Evolutionary conservation across 108 stramenopile genomes (phyloP).

Genomic region (Nannochloropsis salina): DNA sequence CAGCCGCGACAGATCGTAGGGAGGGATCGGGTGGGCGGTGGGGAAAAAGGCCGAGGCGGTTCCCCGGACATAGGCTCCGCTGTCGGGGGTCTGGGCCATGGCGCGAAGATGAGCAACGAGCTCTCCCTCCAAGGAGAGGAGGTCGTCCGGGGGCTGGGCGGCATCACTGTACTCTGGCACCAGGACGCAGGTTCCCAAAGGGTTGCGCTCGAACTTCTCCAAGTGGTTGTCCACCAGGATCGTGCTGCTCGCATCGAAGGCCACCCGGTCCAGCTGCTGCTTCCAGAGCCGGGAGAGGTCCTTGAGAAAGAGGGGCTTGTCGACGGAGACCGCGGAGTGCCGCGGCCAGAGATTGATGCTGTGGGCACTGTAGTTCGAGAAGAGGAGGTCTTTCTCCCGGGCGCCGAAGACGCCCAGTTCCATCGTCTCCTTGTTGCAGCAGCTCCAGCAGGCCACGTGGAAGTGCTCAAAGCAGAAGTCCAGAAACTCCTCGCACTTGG

Average conservation of each 20-base stretch:
- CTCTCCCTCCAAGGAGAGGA: not conserved
- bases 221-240: slow-evolving; percentile 38
- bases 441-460: slow-evolving; percentile 31
- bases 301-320: slow-evolving; percentile 41
- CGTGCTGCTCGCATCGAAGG: not conserved
- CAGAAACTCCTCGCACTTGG: slow-evolving; percentile 26
- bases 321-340: slow-evolving; percentile 19
- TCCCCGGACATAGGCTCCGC: not conserved
- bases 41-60: not conserved
- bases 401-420: slow-evolving; percentile 29
- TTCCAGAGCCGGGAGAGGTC: slow-evolving; percentile 26
- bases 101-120: not conserved
- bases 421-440: slow-evolving; percentile 29
- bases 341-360: slow-evolving; percentile 33
- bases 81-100: not conserved
- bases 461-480: slow-evolving; percentile 35
- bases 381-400: not conserved
- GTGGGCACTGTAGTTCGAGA: slow-evolving; percentile 22
- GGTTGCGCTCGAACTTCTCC: slow-evolving; percentile 45
- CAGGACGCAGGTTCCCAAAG: slow-evolving; percentile 25
- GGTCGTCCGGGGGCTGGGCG: not conserved
- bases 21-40: not conserved
- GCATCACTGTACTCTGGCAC: slow-evolving; percentile 18
- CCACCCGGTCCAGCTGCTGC: not conserved
- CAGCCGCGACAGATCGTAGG: not conserved